Conservation (phyloP, 768 basidiomycete genomes). For the Rhodotorula kratochvilovae region DNA sequence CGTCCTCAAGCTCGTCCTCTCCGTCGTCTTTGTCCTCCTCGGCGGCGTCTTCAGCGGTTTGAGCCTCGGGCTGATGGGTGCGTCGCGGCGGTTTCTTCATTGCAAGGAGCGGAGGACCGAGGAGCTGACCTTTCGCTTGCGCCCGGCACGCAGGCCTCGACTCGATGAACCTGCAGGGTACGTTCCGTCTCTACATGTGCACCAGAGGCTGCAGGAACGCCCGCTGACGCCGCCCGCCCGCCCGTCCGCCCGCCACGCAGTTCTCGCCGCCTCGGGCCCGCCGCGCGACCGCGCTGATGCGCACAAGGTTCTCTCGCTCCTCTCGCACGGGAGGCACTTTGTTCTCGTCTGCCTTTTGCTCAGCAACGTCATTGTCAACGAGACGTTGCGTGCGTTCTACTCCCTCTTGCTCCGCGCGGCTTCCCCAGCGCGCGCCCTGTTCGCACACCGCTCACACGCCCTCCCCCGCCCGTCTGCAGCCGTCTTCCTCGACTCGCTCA, state of each 20-base stretch:
- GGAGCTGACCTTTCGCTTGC: neutral
- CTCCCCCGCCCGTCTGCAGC: conserved; percentile 15
- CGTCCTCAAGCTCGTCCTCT: conserved; percentile 66
- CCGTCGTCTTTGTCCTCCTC: conserved; percentile 64
- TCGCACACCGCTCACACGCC: neutral
- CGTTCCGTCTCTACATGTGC: neutral
- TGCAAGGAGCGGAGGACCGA: neutral
- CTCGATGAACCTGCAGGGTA: conserved; percentile 20
- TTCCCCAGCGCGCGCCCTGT: too few relatives aligned
- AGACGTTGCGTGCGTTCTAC: conserved; percentile 47
- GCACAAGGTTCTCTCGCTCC: conserved; percentile 52
- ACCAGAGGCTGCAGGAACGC: too few relatives aligned
- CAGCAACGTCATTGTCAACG: conserved; percentile 64
- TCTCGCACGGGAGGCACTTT: conserved; percentile 75
- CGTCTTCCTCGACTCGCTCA: conserved; percentile 50
- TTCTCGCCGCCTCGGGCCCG: conserved; percentile 33
- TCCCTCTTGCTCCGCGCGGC: too few relatives aligned
- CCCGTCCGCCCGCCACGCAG: neutral
- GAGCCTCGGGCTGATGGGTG: conserved; percentile 49
- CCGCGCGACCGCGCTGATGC: conserved; percentile 44
- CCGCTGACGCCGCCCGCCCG: too few relatives aligned
- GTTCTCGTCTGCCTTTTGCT: conserved; percentile 84
- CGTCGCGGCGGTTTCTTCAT: conserved; percentile 36
- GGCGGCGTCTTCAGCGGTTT: conserved; percentile 85
- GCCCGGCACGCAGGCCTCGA: conserved; percentile 21